These are phyloP conservation scores for Beauveria asiatica DNA, from an alignment of 2,329 filamentous ascomycete species.

Conservation along the genomic window DNA sequence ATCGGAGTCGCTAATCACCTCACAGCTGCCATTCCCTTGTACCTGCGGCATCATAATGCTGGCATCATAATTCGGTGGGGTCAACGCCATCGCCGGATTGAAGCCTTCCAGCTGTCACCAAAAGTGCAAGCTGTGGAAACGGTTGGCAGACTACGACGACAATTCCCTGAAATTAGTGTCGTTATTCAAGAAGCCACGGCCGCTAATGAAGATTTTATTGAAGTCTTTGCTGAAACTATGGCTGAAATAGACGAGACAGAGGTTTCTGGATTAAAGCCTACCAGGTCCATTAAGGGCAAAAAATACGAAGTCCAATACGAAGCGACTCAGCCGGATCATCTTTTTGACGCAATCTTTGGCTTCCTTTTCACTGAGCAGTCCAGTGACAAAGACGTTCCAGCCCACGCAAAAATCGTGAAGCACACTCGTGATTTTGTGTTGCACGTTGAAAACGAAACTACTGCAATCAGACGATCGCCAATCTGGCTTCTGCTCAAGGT, in stretches of 20 bases:
- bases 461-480: conserved; percentile 30
- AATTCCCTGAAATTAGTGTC: not conserved
- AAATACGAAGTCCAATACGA: not conserved
- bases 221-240: not conserved
- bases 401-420: not conserved
- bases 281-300: not conserved
- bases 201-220: not conserved
- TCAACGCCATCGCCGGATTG: not conserved
- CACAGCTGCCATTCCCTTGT: not conserved
- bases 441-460: not conserved
- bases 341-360: not conserved
- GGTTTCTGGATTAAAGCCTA: not conserved
- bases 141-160: not conserved
- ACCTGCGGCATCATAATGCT: not conserved
- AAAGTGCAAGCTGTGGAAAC: not conserved
- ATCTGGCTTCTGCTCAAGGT: conserved; percentile 47
- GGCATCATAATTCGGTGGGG: conserved; percentile 1
- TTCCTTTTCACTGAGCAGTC: not conserved
- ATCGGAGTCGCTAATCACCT: not conserved
- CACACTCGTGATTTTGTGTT: not conserved
- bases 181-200: not conserved
- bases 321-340: not conserved
- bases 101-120: not conserved
- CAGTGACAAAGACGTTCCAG: not conserved
- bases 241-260: not conserved